Evolutionary conservation across 1,284 basidiomycete species (phyloP).

Genomic region (Ganoderma resinaceum): DNA sequence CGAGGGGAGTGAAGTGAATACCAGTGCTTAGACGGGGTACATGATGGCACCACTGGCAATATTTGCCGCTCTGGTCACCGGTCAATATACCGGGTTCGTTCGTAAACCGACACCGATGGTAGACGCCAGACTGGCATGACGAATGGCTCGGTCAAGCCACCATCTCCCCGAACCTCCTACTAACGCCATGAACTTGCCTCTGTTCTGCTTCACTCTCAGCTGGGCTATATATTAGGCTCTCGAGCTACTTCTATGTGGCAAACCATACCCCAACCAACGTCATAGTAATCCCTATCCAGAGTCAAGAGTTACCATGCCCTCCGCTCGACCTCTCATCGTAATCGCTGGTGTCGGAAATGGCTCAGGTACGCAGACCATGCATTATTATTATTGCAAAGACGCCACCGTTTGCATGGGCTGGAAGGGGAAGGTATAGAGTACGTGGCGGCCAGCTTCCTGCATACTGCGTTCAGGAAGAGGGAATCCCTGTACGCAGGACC

Average conservation of each 20-base stretch:
- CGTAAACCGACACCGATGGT: neutral
- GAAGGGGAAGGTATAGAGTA: neutral
- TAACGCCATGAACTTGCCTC: neutral
- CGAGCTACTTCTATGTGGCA: neutral
- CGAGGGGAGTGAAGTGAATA: no score
- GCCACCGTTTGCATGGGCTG: neutral
- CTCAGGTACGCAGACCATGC: slow-evolving; percentile 37
- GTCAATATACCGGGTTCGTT: neutral
- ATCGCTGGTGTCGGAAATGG: slow-evolving; percentile 62
- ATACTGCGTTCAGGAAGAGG: neutral
- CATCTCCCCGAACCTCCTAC: neutral
- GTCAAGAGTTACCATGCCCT: slow-evolving; percentile 37
- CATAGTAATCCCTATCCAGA: neutral
- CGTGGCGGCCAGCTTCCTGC: neutral
- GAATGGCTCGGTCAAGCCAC: neutral
- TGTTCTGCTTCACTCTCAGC: neutral
- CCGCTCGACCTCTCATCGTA: slow-evolving; percentile 53
- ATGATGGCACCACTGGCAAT: no score
- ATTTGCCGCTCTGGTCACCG: no score
- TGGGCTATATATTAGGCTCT: neutral
- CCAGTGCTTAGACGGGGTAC: no score
- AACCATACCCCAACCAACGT: neutral
- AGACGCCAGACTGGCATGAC: neutral
- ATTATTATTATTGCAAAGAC: neutral
- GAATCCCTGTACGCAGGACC: neutral